These are phyloP conservation scores for Fagus sylvatica DNA, from an alignment of 306 rosid genomes.

Conservation along the genomic window DNA sequence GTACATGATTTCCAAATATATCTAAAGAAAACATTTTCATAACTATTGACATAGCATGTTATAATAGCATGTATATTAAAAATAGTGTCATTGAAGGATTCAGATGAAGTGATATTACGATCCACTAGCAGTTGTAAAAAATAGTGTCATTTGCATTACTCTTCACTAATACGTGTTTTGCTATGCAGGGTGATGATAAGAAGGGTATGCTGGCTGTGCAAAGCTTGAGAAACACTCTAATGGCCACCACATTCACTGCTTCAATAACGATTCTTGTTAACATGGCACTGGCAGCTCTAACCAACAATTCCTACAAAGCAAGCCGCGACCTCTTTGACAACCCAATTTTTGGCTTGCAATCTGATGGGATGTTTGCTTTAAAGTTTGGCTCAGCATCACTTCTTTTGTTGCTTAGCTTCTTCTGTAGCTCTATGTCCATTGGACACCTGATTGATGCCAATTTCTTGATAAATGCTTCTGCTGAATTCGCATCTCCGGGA, in stretches of 20 bases:
- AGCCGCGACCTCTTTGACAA: slow-evolving; percentile 33
- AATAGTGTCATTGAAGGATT: no score
- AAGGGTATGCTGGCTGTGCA: slow-evolving; percentile 63
- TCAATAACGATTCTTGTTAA: slow-evolving; percentile 48
- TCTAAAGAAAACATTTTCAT: no score
- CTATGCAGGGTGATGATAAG: slow-evolving; percentile 50
- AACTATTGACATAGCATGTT: no score
- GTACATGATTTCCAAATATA: no score
- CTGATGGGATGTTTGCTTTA: slow-evolving; percentile 36
- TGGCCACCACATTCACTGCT: slow-evolving; percentile 61
- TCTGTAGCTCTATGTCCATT: slow-evolving; percentile 69
- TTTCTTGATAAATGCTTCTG: slow-evolving; percentile 46
- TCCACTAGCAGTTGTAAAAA: no score
- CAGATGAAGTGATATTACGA: no score
- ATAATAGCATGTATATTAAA: no score
- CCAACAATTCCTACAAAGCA: slow-evolving; percentile 52
- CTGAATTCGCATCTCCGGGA: slow-evolving; percentile 21
- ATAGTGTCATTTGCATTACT: no score
- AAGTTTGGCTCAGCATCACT: slow-evolving; percentile 67
- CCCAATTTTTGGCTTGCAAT: slow-evolving; percentile 45
- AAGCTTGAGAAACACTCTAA: slow-evolving; percentile 74
- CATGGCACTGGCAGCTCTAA: slow-evolving; percentile 52
- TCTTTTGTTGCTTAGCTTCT: slow-evolving; percentile 57
- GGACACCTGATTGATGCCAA: slow-evolving; percentile 63
- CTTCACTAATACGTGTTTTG: no score